These are phyloP conservation scores for Stagonosporopsis rhizophila DNA, from an alignment of 2,329 filamentous ascomycete species.

Conservation along the genomic window DNA sequence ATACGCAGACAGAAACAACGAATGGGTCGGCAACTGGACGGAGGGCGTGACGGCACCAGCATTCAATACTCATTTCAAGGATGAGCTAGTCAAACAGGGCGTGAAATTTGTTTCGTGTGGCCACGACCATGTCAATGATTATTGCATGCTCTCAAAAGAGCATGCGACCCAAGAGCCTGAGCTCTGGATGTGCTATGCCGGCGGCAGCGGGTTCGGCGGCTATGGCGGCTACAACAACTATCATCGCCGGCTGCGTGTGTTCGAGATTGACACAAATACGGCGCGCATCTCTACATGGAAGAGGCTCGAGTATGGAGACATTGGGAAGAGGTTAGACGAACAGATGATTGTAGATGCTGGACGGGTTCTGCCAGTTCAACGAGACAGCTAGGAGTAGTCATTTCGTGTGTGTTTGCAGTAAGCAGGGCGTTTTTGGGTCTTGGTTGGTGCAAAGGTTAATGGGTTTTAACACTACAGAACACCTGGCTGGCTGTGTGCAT, in stretches of 20 bases:
- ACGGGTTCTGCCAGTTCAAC: slow-evolving; percentile 46
- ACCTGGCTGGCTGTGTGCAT: slow-evolving; percentile 3
- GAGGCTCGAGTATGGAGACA: slow-evolving; percentile 73
- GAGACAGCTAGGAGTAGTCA: background rate
- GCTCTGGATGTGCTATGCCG: slow-evolving; percentile 98
- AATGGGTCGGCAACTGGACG: slow-evolving; percentile 73
- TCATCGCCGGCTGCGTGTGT: slow-evolving; percentile 82
- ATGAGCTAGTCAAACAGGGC: slow-evolving; percentile 85
- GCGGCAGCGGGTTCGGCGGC: slow-evolving; percentile 89
- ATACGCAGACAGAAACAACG: slow-evolving; percentile 69
- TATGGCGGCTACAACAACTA: slow-evolving; percentile 92
- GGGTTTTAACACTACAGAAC: background rate
- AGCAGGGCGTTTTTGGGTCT: slow-evolving; percentile 10
- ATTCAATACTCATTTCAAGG: slow-evolving; percentile 92
- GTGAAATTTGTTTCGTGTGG: slow-evolving; percentile 89
- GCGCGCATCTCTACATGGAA: slow-evolving; percentile 93
- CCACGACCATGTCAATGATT: slow-evolving; percentile 97
- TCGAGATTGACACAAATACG: slow-evolving; percentile 91
- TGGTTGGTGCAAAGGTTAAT: background rate
- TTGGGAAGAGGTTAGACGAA: slow-evolving; percentile 62
- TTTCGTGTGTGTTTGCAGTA: background rate
- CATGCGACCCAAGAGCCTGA: slow-evolving; percentile 58
- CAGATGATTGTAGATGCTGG: slow-evolving; percentile 68
- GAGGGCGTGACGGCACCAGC: slow-evolving; percentile 86
- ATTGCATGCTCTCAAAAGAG: slow-evolving; percentile 72